A percentile compares a stretch with the other conserved stretches of the same genome.
Evolutionary conservation across 2,329 filamentous ascomycete genomes (phyloP).

Genomic region (Aureobasidium sp.): DNA sequence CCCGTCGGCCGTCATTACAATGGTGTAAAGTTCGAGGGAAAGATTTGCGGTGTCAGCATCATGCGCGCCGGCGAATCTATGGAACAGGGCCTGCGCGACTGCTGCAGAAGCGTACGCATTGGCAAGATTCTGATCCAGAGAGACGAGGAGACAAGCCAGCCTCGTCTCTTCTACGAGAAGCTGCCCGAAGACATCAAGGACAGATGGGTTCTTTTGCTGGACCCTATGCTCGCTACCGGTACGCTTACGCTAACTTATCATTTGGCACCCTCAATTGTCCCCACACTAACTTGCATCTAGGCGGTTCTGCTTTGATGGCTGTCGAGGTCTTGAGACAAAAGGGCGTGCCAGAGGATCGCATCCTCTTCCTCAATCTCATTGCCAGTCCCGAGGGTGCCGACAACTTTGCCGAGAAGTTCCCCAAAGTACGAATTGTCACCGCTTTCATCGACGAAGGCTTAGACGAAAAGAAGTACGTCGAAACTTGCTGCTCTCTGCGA

Average conservation of each 20-base stretch:
- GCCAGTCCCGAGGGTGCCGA: conserved; percentile 90
- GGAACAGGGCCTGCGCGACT: conserved; percentile 94
- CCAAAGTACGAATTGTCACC: conserved; percentile 83
- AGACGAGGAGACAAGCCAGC: conserved; percentile 88
- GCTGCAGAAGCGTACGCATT: conserved; percentile 94
- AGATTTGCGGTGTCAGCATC: conserved; percentile 97
- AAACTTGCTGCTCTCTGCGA: background rate
- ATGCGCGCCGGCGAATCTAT: conserved; percentile 98
- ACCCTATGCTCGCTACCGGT: conserved; percentile 99
- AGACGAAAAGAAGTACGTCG: conserved; percentile 90
- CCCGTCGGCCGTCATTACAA: conserved; percentile 83
- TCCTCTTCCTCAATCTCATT: conserved; percentile 93
- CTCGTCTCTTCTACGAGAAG: conserved; percentile 96
- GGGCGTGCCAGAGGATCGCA: conserved; percentile 89
- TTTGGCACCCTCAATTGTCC: background rate
- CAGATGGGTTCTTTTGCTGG: conserved; percentile 86
- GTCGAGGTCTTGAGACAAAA: conserved; percentile 85
- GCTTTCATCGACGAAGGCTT: conserved; percentile 95
- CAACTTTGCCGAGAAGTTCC: conserved; percentile 84
- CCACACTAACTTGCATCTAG: conserved; percentile 37
- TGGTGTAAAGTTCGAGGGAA: conserved; percentile 91
- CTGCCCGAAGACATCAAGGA: conserved; percentile 87
- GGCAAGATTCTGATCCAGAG: conserved; percentile 97
- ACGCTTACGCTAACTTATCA: conserved; percentile 23
- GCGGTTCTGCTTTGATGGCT: conserved; percentile 93